Percentiles rank a stretch among this genome's conserved stretches.
phyloP scores from a whole-genome alignment of 768 basidiomycete species.

The Inosperma sp. region DNA sequence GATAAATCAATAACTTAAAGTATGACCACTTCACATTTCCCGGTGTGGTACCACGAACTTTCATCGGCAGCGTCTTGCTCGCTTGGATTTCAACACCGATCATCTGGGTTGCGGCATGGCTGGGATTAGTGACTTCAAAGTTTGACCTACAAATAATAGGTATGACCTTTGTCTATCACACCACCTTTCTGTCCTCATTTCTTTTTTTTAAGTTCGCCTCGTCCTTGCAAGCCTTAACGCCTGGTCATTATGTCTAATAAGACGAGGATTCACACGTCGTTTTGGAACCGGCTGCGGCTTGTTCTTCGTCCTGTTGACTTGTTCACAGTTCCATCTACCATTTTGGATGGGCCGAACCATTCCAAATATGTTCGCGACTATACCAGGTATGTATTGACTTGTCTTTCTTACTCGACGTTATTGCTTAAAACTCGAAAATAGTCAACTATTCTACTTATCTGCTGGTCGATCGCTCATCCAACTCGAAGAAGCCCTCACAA shows the following conservation, averaged over 20 bases:
- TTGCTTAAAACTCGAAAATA: constrained; percentile 19
- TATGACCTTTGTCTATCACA: constrained; percentile 30
- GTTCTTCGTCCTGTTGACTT: constrained; percentile 64
- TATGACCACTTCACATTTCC: constrained; percentile 90
- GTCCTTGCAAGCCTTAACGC: constrained; percentile 66
- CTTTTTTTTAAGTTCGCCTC: constrained; percentile 57
- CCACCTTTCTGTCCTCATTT: neutral
- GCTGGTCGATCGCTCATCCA: constrained; percentile 42
- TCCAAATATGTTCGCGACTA: constrained; percentile 89
- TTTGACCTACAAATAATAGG: constrained; percentile 56
- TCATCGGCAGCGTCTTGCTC: constrained; percentile 70
- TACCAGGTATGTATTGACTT: constrained; percentile 51
- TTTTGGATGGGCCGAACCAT: constrained; percentile 94
- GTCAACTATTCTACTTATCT: constrained; percentile 56
- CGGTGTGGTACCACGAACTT: constrained; percentile 86
- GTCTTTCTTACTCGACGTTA: neutral
- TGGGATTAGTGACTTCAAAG: constrained; percentile 37
- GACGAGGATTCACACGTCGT: constrained; percentile 54
- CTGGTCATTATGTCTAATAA: constrained; percentile 54
- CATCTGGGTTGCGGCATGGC: constrained; percentile 35
- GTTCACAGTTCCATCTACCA: constrained; percentile 84
- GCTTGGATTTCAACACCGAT: constrained; percentile 53
- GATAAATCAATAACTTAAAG: constrained; percentile 43
- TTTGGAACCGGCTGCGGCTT: constrained; percentile 58
- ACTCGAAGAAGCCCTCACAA: constrained; percentile 34